Base-by-base conservation (phyloP, 352 stramenopile species). In the Globisporangium spiculum region DNA sequence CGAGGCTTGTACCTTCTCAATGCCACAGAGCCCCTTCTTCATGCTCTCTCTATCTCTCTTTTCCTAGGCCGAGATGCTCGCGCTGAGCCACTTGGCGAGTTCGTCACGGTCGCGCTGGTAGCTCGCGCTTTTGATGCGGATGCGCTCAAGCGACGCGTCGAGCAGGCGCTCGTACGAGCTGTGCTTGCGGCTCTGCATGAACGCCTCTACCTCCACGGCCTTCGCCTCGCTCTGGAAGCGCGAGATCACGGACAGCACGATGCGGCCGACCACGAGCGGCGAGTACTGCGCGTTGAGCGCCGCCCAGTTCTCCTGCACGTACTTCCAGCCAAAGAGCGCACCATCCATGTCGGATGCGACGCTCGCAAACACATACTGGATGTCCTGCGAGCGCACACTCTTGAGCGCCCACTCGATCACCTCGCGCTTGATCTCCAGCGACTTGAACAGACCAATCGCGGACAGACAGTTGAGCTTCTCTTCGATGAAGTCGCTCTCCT, bases 361-460 rank as follows among this genome's bases (percentile, higher is more conserved):
- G 55, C 86, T 90, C 46, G 66, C 75, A 57, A 96, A 94, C 2
- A 89, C 65, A 67, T 88, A 90, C 65, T 92, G 80, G 56, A 91
- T 95, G 69, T 97, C 88, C 74, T 96, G 87, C 44, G 79, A 87
- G 24, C 86, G 84, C n/a, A 97, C 87, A 62, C 55, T 78, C 68
- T 80, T 78, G 26, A 91, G 68, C 8, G 80, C 74, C 80, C 85
- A 97, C 50, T 84, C 63, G 48, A 97, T 80, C 27, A 90, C 81
- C 52, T 85, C 75, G 44, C 69, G 74, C 78, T 94, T 91, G 24
- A 89, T 63, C 7, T 81, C 79, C 34, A 83, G 46, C 8, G 79
- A 80, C 65, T 85, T 80, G 64, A 89, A 79, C 34, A 89, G 74
- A 24, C 86, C 87, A 12, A 96, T 77, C 27, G 86, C 83, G n/a